Evolutionary conservation across 257 asterid species (phyloP).

Genomic region (Petunia secreta): DNA sequence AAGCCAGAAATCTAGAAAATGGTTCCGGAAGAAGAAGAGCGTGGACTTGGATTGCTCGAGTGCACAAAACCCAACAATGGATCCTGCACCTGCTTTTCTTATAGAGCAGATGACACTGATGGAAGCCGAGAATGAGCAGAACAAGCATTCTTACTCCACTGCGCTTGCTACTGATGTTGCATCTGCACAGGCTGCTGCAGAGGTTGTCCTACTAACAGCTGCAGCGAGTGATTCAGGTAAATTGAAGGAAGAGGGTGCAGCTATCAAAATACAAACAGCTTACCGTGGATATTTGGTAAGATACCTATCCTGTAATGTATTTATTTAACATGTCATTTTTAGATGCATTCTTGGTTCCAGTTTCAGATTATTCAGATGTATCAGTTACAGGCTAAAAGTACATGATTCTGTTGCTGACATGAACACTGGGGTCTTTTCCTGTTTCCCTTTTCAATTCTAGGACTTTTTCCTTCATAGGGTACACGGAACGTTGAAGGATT

Average conservation of each 20-base stretch:
- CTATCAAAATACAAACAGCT: conserved; percentile 69
- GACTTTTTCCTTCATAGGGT: no score
- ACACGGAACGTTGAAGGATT: no score
- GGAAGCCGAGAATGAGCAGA: conserved; percentile 73
- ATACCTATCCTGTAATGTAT: neutral
- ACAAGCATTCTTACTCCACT: conserved; percentile 66
- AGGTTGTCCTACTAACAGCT: conserved; percentile 73
- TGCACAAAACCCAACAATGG: conserved; percentile 37
- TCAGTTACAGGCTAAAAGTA: no score
- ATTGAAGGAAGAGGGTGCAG: conserved; percentile 68
- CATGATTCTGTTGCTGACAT: no score
- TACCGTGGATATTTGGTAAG: conserved; percentile 81
- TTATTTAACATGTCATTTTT: neutral
- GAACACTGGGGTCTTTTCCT: no score
- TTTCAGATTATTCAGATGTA: no score
- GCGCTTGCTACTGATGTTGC: conserved; percentile 78
- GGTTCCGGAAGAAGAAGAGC: conserved; percentile 58
- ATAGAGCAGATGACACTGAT: conserved; percentile 49
- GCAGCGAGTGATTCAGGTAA: conserved; percentile 46
- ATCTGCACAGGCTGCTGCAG: conserved; percentile 85
- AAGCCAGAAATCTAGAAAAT: no score
- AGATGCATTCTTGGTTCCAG: neutral
- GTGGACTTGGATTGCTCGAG: conserved; percentile 33
- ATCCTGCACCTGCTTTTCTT: conserved; percentile 36
- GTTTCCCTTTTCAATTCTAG: no score